A percentile compares a stretch with the other conserved stretches of the same genome.
Conservation (phyloP, 2,329 filamentous ascomycete species). For the Colletotrichum lupini region DNA sequence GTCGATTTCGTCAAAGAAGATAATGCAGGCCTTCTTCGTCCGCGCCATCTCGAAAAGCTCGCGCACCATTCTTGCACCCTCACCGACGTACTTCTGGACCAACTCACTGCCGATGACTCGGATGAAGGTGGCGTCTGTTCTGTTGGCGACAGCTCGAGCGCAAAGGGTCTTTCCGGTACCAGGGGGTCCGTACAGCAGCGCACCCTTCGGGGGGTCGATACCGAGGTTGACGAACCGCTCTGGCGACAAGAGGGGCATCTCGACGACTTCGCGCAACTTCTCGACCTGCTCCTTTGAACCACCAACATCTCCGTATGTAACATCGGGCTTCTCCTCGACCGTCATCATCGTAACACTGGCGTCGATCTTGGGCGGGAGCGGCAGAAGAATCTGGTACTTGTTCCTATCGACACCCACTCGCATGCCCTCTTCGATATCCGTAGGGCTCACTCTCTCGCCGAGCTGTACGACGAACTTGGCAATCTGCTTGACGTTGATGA, state of each 20-base stretch:
- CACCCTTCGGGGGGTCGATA: constrained; percentile 98
- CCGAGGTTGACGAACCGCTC: constrained; percentile 99
- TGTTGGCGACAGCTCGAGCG: constrained; percentile 95
- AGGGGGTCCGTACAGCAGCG: constrained; percentile 93
- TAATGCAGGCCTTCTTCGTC: constrained; percentile 99
- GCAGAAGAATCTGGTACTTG: constrained; percentile 99
- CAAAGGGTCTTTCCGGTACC: constrained; percentile 99
- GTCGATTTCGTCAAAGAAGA: constrained; percentile 99
- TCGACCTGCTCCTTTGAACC: constrained; percentile 99
- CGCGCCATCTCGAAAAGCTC: constrained; percentile 99
- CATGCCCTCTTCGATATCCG: constrained; percentile 99
- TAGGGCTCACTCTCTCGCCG: constrained; percentile 94
- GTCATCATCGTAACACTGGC: constrained; percentile 99
- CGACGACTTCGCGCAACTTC: constrained; percentile 97
- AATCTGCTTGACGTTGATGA: constrained; percentile 99
- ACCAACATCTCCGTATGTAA: constrained; percentile 98
- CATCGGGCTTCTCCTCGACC: constrained; percentile 98
- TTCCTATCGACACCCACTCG: constrained; percentile 97
- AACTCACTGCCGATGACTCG: constrained; percentile 97
- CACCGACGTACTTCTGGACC: constrained; percentile 98
- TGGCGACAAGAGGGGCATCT: constrained; percentile 96
- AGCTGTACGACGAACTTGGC: constrained; percentile 99
- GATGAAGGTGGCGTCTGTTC: constrained; percentile 98
- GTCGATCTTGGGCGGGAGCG: constrained; percentile 97
- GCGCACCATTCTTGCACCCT: constrained; percentile 97